Evolutionary conservation across 202 grass and related monocot species (phyloP).

Genomic region (Thinopyrum obtusiflorum): DNA sequence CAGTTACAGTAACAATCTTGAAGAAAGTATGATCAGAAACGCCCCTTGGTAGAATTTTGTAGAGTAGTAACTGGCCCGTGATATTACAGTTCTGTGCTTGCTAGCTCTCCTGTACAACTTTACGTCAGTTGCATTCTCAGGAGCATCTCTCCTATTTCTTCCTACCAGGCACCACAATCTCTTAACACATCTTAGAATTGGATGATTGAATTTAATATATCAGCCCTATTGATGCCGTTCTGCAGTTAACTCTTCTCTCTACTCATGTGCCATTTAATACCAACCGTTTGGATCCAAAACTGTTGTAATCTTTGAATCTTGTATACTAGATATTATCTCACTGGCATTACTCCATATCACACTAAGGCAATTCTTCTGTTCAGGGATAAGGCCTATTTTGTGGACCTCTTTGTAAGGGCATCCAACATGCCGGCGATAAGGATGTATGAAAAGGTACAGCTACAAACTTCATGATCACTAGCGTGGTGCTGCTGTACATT

Average conservation of each 20-base stretch:
- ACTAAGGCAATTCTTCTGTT: slow-evolving; percentile 22
- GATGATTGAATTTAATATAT: background rate
- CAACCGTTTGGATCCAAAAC: background rate
- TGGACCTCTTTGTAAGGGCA: slow-evolving; percentile 97
- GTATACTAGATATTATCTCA: background rate
- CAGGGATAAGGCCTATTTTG: slow-evolving; percentile 99
- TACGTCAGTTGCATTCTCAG: background rate
- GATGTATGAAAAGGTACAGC: slow-evolving; percentile 96
- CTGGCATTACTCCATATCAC: background rate
- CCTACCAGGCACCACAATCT: background rate
- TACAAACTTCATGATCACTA: slow-evolving; percentile 6
- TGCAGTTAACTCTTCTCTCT: background rate
- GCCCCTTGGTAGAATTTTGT: background rate
- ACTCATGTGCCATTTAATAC: background rate
- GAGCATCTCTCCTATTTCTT: background rate
- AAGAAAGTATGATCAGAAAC: background rate
- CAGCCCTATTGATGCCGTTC: background rate
- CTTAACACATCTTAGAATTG: background rate
- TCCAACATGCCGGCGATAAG: slow-evolving; percentile 93
- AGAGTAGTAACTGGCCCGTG: background rate
- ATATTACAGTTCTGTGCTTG: background rate
- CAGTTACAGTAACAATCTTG: background rate
- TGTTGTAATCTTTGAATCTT: background rate
- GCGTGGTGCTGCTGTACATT: background rate
- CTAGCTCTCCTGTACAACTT: background rate